Evolutionary conservation across 805 yeast genomes (phyloP).

Genomic region (Saturnispora dispora): DNA sequence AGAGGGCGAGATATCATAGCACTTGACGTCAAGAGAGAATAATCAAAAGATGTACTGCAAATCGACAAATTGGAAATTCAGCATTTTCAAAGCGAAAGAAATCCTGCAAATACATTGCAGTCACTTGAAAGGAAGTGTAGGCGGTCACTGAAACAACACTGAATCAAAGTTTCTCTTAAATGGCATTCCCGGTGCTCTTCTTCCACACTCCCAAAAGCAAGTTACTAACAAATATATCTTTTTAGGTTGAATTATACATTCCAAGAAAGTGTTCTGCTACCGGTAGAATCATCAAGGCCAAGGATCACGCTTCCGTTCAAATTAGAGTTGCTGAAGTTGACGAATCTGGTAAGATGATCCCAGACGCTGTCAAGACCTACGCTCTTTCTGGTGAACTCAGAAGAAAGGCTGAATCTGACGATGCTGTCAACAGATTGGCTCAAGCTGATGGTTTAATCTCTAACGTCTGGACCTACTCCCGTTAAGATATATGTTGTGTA

Average conservation of each 20-base stretch:
- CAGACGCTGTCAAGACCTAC: conserved; percentile 87
- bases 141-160: no score
- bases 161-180: no score
- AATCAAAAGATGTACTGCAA: no score
- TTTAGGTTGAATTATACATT: conserved; percentile 97
- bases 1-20: no score
- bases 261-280: conserved; percentile 99
- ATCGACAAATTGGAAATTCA: no score
- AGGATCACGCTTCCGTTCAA: conserved; percentile 99
- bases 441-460: conserved; percentile 97
- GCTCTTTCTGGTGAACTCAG: conserved; percentile 97
- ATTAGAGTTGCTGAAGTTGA: conserved; percentile 98
- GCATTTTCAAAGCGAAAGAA: no score
- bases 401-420: conserved; percentile 99
- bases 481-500: conserved; percentile 39
- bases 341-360: conserved; percentile 89
- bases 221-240: conserved; percentile 16
- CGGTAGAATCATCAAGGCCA: conserved; percentile 99
- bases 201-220: background rate
- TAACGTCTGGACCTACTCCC: conserved; percentile 93
- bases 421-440: conserved; percentile 97
- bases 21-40: no score
- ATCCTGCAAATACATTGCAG: no score
- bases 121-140: no score
- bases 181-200: background rate